These are phyloP conservation scores for Ploettnerulaceae sp. DNA, from an alignment of 2,329 filamentous ascomycete genomes.

Conservation along the genomic window DNA sequence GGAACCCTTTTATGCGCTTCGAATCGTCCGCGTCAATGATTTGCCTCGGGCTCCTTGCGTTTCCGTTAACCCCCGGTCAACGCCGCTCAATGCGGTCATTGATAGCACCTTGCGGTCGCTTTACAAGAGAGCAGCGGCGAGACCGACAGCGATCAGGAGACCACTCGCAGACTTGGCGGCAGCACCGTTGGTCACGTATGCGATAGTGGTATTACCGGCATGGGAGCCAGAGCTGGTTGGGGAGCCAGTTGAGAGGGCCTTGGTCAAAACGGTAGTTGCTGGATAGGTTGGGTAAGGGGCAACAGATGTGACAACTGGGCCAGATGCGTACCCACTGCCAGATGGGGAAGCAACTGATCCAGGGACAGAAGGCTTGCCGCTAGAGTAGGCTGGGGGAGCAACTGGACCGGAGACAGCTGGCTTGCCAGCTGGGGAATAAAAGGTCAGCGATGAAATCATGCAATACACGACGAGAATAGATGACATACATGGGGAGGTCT, in stretches of 20 bases:
- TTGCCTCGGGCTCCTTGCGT: too few relatives aligned
- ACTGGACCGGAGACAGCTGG: too few relatives aligned
- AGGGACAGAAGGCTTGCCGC: too few relatives aligned
- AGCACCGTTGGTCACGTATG: slow-evolving; percentile 19
- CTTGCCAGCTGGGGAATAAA: slow-evolving; percentile 2
- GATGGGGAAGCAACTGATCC: not conserved
- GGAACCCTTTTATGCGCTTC: too few relatives aligned
- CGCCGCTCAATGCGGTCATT: too few relatives aligned
- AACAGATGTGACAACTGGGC: too few relatives aligned
- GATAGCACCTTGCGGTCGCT: too few relatives aligned
- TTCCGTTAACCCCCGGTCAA: too few relatives aligned
- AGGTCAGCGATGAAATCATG: too few relatives aligned
- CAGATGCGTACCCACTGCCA: not conserved
- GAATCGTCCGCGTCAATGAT: too few relatives aligned
- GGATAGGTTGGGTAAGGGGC: slow-evolving; percentile 8
- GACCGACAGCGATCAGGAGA: slow-evolving; percentile 23
- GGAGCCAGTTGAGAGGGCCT: slow-evolving; percentile 7
- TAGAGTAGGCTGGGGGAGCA: too few relatives aligned
- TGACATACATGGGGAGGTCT: slow-evolving; percentile 3
- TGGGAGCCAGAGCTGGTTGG: not conserved
- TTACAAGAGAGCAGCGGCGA: slow-evolving; percentile 27
- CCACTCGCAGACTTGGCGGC: slow-evolving; percentile 21
- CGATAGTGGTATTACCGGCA: slow-evolving; percentile 9
- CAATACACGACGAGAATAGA: slow-evolving; percentile 15
- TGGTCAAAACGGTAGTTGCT: slow-evolving; percentile 4